A percentile compares a stretch with the other conserved stretches of the same genome.
These are phyloP conservation scores for Gossypium lobatum DNA, from an alignment of 441 rosid genomes.

Conservation along the genomic window DNA sequence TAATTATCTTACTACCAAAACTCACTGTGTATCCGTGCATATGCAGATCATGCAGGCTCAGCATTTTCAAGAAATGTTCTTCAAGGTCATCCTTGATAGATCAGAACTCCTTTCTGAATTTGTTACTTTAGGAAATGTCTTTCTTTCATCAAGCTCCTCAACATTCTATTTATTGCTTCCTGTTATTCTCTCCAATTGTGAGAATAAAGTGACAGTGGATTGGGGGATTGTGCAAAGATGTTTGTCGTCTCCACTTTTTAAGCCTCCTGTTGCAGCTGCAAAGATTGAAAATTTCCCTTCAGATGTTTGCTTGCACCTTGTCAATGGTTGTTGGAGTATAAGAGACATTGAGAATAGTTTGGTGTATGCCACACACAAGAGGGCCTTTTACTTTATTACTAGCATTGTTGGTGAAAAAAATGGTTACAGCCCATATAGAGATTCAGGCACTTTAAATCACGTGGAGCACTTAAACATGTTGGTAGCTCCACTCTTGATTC, in stretches of 20 bases:
- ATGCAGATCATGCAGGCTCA: constrained; percentile 65
- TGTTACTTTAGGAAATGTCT: constrained; percentile 52
- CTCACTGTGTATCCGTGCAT: constrained; percentile 14
- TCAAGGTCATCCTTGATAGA: constrained; percentile 74
- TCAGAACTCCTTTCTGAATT: constrained; percentile 42
- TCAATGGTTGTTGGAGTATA: constrained; percentile 49
- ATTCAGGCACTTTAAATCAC: constrained; percentile 38
- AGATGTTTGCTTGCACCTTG: constrained; percentile 42
- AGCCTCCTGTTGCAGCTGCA: constrained; percentile 29
- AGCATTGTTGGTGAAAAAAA: constrained; percentile 40
- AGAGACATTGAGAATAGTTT: constrained; percentile 72
- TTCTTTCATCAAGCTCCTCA: constrained; percentile 33
- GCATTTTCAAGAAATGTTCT: constrained; percentile 76
- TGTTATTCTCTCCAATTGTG: constrained; percentile 29
- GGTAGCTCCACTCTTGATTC: constrained; percentile 30
- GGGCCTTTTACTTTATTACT: constrained; percentile 53
- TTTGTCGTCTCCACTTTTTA: constrained; percentile 75
- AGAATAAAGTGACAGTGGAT: constrained; percentile 42
- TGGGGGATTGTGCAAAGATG: constrained; percentile 67
- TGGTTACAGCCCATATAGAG: constrained; percentile 42
- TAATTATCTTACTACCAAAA: constrained; percentile 11
- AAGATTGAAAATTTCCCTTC: constrained; percentile 29
- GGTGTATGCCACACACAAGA: constrained; percentile 53
- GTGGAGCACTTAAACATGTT: constrained; percentile 49
- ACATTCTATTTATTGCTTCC: constrained; percentile 90